Evolutionary conservation across 176 grass and related monocot genomes (phyloP), one percentile per base, ranked within the genome.

Genomic region (Bromus sterilis): DNA sequence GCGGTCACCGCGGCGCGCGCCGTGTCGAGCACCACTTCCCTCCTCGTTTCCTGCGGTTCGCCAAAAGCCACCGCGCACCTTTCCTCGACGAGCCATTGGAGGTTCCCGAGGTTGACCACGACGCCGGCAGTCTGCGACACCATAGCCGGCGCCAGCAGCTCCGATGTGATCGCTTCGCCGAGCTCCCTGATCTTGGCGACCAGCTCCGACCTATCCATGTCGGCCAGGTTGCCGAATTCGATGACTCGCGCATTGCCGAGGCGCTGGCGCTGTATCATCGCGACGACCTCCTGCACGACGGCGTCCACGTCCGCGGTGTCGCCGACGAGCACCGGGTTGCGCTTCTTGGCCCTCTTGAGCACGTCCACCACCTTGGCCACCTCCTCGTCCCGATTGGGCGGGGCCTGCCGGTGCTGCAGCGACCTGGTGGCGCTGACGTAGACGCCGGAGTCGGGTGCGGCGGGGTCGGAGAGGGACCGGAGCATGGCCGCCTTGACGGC

Each of bases 41-140:
- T 86, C 32, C 77, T 70, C 30, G 74, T 79, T 36, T 84, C 70
- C 0, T 82, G 79, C 32, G 25, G 40, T 4, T 75, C 75, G 60
- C 33, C 55, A 14, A 65, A 57, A 15, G 11, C 13, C 2, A 34
- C 23, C 2, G 48, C 4, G 13, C 48, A 42, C 34, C 74, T 66
- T 21, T 86, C 74, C 59, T 94, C 94, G 13, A 97, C 89, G 61
- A 97, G 89, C 94, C 94, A 97, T 56, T 79, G 88, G 6, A 97
- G 89, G 76, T 94, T 93, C 10, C 94, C 89, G 21, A 97, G 90
- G 82, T 97, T 79, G 20, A 97, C 80, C 5, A 94, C 87, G 33
- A 91, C 82, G 11, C 87, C 87, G 25, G 72, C 48, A 26, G 23
- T 34, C 13, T 7, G 57, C 3, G 80, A 26, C 1, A 71, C 76